Evolutionary conservation across 768 basidiomycete species (phyloP).

Genomic region (Leucocoprinus birnbaumii): DNA sequence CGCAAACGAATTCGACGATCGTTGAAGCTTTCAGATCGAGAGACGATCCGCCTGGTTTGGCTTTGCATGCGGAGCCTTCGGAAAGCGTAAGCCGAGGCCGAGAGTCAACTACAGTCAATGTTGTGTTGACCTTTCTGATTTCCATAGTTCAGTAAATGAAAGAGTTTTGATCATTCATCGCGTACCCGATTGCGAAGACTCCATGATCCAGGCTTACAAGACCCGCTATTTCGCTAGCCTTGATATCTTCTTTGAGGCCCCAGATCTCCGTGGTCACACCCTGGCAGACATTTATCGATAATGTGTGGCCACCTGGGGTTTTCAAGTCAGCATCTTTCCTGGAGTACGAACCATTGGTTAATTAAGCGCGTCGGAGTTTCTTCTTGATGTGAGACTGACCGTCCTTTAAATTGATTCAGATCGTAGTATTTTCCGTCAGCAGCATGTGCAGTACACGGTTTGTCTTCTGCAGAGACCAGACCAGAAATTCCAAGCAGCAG

Average conservation of each 20-base stretch:
- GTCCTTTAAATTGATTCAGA: conserved; percentile 56
- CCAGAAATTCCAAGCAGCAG: conserved; percentile 9
- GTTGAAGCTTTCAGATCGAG: conserved; percentile 53
- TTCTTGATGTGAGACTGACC: conserved; percentile 33
- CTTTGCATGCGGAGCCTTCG: conserved; percentile 63
- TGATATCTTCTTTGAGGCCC: conserved; percentile 51
- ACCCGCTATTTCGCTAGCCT: conserved; percentile 54
- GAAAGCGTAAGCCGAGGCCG: conserved; percentile 55
- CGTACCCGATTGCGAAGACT: conserved; percentile 73
- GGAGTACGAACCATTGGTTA: conserved; percentile 7
- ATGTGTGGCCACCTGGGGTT: conserved; percentile 41
- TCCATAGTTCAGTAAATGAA: background rate
- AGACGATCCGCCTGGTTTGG: conserved; percentile 30
- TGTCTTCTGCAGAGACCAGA: conserved; percentile 35
- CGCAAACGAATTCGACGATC: conserved; percentile 76
- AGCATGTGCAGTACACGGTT: conserved; percentile 58
- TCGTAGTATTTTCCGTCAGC: conserved; percentile 59
- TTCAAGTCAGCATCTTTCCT: conserved; percentile 65
- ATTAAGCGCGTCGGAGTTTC: conserved; percentile 10
- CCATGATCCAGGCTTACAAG: conserved; percentile 60
- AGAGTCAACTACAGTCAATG: conserved; percentile 49
- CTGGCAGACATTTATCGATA: conserved; percentile 66
- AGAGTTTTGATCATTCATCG: conserved; percentile 6
- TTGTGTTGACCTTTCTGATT: conserved; percentile 59
- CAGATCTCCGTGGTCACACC: conserved; percentile 54